Conservation (phyloP, 2,329 filamentous ascomycete genomes). For the Aureobasidium sp. region DNA sequence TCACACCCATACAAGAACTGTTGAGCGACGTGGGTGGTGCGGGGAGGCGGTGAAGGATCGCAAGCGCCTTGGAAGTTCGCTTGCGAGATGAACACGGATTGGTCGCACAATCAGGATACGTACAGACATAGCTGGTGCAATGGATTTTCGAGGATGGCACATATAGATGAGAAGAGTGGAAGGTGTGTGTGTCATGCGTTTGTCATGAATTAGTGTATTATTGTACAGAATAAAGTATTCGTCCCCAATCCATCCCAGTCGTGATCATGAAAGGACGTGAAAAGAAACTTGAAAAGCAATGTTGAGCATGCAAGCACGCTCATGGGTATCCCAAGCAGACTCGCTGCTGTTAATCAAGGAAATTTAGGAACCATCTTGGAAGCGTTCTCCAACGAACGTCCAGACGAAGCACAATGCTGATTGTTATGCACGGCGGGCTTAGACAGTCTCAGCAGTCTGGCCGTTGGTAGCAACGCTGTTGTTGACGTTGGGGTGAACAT, state of each 20-base stretch:
- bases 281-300: not conserved
- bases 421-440: not conserved
- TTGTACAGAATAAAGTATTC: constrained; percentile 3
- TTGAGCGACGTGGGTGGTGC: not conserved
- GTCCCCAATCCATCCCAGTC: not conserved
- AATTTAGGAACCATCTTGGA: not conserved
- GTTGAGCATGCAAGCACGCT: not conserved
- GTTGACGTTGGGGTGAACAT: constrained; percentile 18
- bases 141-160: not conserved
- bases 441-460: constrained; percentile 8
- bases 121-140: not conserved
- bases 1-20: not conserved
- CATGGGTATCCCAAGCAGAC: not conserved
- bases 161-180: no score
- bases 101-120: not conserved
- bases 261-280: constrained; percentile 4
- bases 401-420: not conserved
- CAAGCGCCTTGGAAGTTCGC: constrained; percentile 11
- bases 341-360: not conserved
- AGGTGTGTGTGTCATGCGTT: not conserved
- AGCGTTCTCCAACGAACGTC: not conserved
- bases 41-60: constrained; percentile 8
- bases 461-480: constrained; percentile 8
- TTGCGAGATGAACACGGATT: not conserved
- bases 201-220: constrained; percentile 7